These are phyloP conservation scores for Chaetomiaceae sp. DNA, from an alignment of 2,329 filamentous ascomycete genomes.

Conservation along the genomic window DNA sequence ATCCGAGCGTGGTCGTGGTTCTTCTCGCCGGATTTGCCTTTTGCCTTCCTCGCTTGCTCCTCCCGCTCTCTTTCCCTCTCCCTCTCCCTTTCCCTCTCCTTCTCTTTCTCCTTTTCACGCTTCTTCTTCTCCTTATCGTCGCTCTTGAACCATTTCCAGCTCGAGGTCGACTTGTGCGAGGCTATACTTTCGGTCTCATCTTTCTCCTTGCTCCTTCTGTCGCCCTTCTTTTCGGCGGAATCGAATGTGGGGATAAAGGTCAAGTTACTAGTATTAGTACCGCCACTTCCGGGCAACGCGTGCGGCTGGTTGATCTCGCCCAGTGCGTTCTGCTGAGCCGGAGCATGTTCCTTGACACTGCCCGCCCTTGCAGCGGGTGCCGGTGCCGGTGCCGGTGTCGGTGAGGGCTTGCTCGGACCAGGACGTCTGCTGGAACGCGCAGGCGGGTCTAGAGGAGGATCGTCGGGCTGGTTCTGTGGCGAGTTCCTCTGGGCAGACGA, in stretches of 20 bases:
- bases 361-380: not conserved
- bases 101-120: conserved; percentile 51
- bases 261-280: conserved; percentile 65
- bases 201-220: conserved; percentile 71
- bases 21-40: conserved; percentile 60
- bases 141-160: conserved; percentile 79
- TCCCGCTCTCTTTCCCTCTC: conserved; percentile 64
- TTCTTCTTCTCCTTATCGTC: conserved; percentile 71
- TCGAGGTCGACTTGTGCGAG: conserved; percentile 73
- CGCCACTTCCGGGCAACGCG: conserved; percentile 63
- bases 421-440: conserved; percentile 31
- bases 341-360: conserved; percentile 16
- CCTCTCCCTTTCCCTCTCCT: conserved; percentile 45
- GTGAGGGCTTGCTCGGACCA: conserved; percentile 14
- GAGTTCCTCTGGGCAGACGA: conserved; percentile 46
- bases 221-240: conserved; percentile 53
- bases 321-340: conserved; percentile 34
- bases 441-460: conserved; percentile 27
- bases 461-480: conserved; percentile 44
- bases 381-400: not conserved
- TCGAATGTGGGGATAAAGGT: conserved; percentile 73
- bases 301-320: conserved; percentile 65
- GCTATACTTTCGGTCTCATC: conserved; percentile 62
- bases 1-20: conserved; percentile 74
- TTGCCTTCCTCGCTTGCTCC: conserved; percentile 44